Conservation (phyloP, 2,329 filamentous ascomycete species). For the Paramyrothecium sp. region DNA sequence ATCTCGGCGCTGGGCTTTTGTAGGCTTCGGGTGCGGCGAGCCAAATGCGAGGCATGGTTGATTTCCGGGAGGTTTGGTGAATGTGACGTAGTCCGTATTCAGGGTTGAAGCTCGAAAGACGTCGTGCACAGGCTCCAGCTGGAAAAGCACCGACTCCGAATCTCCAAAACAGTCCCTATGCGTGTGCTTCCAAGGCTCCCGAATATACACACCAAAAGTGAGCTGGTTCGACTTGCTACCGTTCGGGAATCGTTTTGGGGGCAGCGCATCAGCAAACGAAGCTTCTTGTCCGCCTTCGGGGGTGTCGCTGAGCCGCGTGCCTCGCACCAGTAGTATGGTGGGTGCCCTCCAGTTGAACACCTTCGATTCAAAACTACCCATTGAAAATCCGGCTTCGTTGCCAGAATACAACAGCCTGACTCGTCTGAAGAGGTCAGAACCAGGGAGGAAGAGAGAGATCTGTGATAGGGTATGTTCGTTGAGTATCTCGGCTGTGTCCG, state of each 20-base stretch:
- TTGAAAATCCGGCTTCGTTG: constrained; percentile 69
- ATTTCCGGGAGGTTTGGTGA: constrained; percentile 60
- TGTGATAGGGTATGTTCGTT: constrained; percentile 65
- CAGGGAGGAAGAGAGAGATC: constrained; percentile 70
- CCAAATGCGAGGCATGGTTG: constrained; percentile 65
- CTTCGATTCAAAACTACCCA: constrained; percentile 73
- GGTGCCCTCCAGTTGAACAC: constrained; percentile 78
- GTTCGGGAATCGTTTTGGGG: constrained; percentile 58
- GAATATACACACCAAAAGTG: constrained; percentile 66
- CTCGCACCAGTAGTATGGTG: constrained; percentile 69
- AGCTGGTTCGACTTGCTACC: constrained; percentile 50
- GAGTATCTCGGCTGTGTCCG: constrained; percentile 59
- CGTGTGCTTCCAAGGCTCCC: constrained; percentile 67
- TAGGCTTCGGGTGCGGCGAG: constrained; percentile 49
- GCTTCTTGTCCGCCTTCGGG: constrained; percentile 51
- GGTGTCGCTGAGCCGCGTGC: constrained; percentile 54
- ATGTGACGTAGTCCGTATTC: constrained; percentile 67
- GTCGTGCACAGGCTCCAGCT: constrained; percentile 69
- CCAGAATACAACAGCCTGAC: constrained; percentile 70
- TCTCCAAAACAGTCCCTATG: constrained; percentile 68
- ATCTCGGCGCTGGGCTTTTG: constrained; percentile 42
- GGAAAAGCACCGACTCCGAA: constrained; percentile 64
- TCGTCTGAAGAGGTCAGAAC: constrained; percentile 61
- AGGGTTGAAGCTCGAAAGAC: constrained; percentile 65
- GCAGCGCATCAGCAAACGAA: constrained; percentile 60